Base-by-base conservation (phyloP, 768 basidiomycete genomes). In the Trametes elegans region DNA sequence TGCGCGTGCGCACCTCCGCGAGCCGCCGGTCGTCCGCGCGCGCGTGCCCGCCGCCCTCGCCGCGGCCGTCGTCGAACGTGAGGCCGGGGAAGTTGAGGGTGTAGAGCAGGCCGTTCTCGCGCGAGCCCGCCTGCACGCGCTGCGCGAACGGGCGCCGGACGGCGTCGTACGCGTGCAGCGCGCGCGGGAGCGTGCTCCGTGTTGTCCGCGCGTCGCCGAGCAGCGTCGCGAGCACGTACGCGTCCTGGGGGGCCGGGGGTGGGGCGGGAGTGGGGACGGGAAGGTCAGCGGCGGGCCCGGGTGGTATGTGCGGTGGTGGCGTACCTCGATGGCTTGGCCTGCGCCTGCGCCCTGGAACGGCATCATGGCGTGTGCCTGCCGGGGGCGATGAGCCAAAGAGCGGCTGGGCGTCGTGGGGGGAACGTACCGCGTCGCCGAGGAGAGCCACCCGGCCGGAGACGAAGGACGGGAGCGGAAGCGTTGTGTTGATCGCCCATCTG, bases 401-500 rank as follows among this genome's bases (percentile, higher is more conserved):
- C 3, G 9, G 14, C 5, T 11, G n/a, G 42, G 29, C 7, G 14
- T n/a, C 14, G 26, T 24, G 18, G 23, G 8, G 5, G 23, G n/a
- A 5, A 56, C 69, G 11, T 47, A 70, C 70, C 10, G 77, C 73
- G 57, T 79, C 76, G 0, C 77, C 76, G 7, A 79, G 42, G 13
- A 79, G 54, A 63, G 71, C 73, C 70, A 85, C 83, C 9, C 77
- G 69, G 16, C 79, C 82, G n/a, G 73, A 74, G 2, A 78, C 75
- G 49, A 76, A 80, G 7, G 80, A 72, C 0, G 71, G 71, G 19
- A 89, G 66, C 6, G 83, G 78, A 47, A 73, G 74, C 2, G 82
- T 70, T 4, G 74, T 77, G 62, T 87, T 82, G 27, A 90, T 77
- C 0, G 83, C 84, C 88, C 88, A 89, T 32, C 80, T 70, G 21